Evolutionary conservation across 768 basidiomycete genomes (phyloP).

Genomic region (Mycena rosella): DNA sequence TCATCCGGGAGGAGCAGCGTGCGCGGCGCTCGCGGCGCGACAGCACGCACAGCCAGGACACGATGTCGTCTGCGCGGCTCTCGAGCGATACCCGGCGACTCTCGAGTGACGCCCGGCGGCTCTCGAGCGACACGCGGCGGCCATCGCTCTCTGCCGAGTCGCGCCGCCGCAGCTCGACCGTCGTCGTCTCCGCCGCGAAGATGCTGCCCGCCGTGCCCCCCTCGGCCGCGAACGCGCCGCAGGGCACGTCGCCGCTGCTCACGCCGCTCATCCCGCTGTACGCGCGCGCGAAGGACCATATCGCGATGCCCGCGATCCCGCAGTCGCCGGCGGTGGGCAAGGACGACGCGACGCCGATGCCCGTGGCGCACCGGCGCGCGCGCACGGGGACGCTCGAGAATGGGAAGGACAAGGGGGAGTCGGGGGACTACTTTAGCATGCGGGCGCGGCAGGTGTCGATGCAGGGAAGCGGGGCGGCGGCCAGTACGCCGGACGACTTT

Average conservation of each 20-base stretch:
- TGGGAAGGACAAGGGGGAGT: slow-evolving; percentile 38
- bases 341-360: slow-evolving; percentile 51
- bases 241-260: slow-evolving; percentile 65
- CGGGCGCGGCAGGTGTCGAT: slow-evolving; percentile 61
- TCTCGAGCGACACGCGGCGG: slow-evolving; percentile 38
- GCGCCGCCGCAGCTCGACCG: slow-evolving; percentile 28
- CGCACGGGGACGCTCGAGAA: slow-evolving; percentile 63
- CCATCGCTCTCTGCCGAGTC: slow-evolving; percentile 46
- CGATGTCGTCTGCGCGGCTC: slow-evolving; percentile 38
- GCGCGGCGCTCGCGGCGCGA: slow-evolving; percentile 51
- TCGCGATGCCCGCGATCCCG: slow-evolving; percentile 52
- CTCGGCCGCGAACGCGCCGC: slow-evolving; percentile 58
- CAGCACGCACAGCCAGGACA: slow-evolving; percentile 41
- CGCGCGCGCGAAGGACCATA: slow-evolving; percentile 42
- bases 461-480: slow-evolving; percentile 47
- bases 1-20: slow-evolving; percentile 79
- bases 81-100: slow-evolving; percentile 39
- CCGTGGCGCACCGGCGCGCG: slow-evolving; percentile 46
- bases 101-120: slow-evolving; percentile 39
- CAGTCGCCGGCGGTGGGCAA: slow-evolving; percentile 53
- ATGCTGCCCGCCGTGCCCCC: slow-evolving; percentile 72
- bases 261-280: slow-evolving; percentile 70
- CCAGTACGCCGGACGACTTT: slow-evolving; percentile 61
- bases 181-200: slow-evolving; percentile 70
- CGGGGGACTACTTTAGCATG: slow-evolving; percentile 65